Conservation (phyloP, 2,329 filamentous ascomycete species). For the Colletotrichum simmondsii region DNA sequence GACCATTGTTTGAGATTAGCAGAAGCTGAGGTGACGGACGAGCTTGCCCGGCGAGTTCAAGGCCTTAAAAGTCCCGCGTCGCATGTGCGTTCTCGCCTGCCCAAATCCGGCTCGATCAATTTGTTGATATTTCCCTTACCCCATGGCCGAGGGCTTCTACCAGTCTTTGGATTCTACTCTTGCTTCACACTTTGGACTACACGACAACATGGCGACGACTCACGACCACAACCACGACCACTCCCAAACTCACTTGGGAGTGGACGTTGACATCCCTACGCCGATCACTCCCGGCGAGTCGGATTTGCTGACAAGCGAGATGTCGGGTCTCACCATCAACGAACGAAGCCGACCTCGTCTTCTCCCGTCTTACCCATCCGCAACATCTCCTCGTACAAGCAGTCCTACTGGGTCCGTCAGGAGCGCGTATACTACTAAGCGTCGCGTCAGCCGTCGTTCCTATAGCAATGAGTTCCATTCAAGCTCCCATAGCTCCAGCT, state of each 20-base stretch:
- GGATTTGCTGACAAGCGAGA: not conserved
- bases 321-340: not conserved
- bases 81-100: too few species aligned
- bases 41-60: not conserved
- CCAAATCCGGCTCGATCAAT: not conserved
- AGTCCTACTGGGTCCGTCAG: constrained; percentile 21
- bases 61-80: not conserved
- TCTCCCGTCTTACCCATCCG: not conserved
- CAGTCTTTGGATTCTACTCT: constrained; percentile 9
- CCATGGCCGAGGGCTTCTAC: not conserved
- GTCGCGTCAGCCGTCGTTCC: constrained; percentile 14
- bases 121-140: not conserved
- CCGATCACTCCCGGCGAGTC: not conserved
- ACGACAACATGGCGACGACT: not conserved
- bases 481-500: not conserved
- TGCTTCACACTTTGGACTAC: not conserved
- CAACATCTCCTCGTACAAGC: not conserved
- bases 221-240: not conserved
- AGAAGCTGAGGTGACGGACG: not conserved
- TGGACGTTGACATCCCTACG: not conserved
- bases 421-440: not conserved
- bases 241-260: not conserved
- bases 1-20: not conserved
- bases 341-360: not conserved
- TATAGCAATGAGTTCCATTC: constrained; percentile 1